Evolutionary conservation across 108 stramenopile species (phyloP), one percentile per base, ranked within the genome.

Genomic region (Licmophora abbreviata): DNA sequence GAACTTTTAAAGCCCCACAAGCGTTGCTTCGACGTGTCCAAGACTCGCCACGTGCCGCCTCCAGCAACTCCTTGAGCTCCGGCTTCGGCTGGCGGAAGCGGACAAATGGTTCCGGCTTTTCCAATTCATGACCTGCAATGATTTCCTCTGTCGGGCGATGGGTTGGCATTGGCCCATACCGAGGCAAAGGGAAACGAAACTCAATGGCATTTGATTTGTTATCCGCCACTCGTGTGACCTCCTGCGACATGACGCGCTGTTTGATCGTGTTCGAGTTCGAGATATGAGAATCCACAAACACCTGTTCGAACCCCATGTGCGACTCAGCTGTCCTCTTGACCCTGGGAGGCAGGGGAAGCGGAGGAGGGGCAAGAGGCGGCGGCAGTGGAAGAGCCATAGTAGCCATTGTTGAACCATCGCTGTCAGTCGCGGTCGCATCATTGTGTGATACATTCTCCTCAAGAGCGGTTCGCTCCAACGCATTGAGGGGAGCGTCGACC

Each of bases 1-100:
- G 51, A 29, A 91, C 81, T 53, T 81, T 85, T 21, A 91, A 51
- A 40, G 88, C 80, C 27, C 88, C 88, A 41, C 78, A 83, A 30
- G 88, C 84, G 61, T 91, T 86, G 63, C 70, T 70, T 29, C 85
- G 58, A 23, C 88, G 54, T 18, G 60, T 54, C 11, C 86, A 30
- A 4, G 77, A 77, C 0, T 54, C 47, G 30, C 69, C 69, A 9
- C 56, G 58, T 12, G 69, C 67, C 0, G 80, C 79, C 29, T 68
- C 64, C 23, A 86, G 64, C n/a, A 91, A 58, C 30, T 71, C 51
- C 9, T 58, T 46, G 0, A 91, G 51, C 27, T 91, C 79, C 9
- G 42, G 30, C 44, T 74, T 76, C 15, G 88, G 82, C 44, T 64
- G 53, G 5, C 54, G 45, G 54, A 49, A 57, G 27, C 43, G 51